phyloP scores from a whole-genome alignment of 2,329 filamentous ascomycete genomes.

The Zalaria obscura region DNA sequence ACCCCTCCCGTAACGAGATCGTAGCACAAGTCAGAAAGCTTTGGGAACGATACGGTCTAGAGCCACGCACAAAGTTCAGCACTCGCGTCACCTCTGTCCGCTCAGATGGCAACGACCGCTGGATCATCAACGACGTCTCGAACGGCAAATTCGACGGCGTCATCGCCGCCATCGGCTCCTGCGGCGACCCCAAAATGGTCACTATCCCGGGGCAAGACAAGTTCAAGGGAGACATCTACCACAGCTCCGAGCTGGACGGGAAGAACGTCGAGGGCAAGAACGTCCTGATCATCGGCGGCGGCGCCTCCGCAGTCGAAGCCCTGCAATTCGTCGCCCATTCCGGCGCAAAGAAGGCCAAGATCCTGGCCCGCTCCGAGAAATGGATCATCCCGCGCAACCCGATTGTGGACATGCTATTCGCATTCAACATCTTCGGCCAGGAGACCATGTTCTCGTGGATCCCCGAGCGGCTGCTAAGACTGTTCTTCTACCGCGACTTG shows the following conservation, averaged over 20 bases:
- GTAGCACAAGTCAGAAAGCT: conserved; percentile 55
- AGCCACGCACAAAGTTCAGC: conserved; percentile 58
- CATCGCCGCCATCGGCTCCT: conserved; percentile 66
- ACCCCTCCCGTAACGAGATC: conserved; percentile 64
- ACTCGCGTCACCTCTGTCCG: conserved; percentile 55
- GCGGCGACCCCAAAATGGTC: conserved; percentile 63
- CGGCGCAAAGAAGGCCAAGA: conserved; percentile 52
- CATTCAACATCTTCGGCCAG: conserved; percentile 65
- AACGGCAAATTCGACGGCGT: conserved; percentile 66
- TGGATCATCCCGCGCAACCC: conserved; percentile 79
- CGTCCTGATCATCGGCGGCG: conserved; percentile 62
- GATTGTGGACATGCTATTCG: conserved; percentile 56
- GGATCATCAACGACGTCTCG: conserved; percentile 61
- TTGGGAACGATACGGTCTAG: conserved; percentile 62
- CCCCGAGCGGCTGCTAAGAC: conserved; percentile 58
- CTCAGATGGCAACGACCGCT: conserved; percentile 52
- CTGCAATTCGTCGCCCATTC: conserved; percentile 62
- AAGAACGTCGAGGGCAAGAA: conserved; percentile 61
- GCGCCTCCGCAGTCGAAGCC: conserved; percentile 69
- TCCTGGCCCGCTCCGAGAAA: conserved; percentile 67
- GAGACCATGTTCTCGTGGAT: conserved; percentile 66
- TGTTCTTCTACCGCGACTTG: conserved; percentile 74
- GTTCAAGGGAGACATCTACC: conserved; percentile 59
- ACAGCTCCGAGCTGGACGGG: conserved; percentile 62
- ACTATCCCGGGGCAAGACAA: conserved; percentile 54